phyloP scores from a whole-genome alignment of 495 filamentous ascomycete species.

The Penicillium paradoxum region DNA sequence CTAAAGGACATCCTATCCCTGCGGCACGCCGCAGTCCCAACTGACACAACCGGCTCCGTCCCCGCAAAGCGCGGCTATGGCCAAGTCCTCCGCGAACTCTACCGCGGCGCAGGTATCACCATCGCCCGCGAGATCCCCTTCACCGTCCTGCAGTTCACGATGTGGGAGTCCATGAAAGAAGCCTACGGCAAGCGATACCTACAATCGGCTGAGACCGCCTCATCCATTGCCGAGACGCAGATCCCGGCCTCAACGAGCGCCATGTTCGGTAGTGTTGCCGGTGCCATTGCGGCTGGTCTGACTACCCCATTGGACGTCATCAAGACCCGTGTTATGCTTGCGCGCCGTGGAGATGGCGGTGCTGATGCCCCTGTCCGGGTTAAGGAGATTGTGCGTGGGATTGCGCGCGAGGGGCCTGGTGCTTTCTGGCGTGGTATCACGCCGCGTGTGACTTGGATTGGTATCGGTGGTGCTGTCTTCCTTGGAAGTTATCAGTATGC shows the following conservation, averaged over 20 bases:
- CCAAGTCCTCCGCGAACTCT: conserved; percentile 75
- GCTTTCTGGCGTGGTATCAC: conserved; percentile 88
- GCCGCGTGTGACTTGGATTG: conserved; percentile 90
- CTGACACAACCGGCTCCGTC: background rate
- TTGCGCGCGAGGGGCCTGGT: conserved; percentile 65
- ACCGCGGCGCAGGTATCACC: conserved; percentile 85
- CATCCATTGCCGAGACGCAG: conserved; percentile 17
- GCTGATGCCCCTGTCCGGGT: conserved; percentile 48
- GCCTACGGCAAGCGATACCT: conserved; percentile 38
- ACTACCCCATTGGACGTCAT: conserved; percentile 95
- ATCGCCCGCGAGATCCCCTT: conserved; percentile 96
- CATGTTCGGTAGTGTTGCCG: conserved; percentile 77
- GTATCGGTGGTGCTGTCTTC: conserved; percentile 88
- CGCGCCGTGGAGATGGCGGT: conserved; percentile 39
- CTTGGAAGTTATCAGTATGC: conserved; percentile 94
- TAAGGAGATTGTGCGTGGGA: conserved; percentile 53
- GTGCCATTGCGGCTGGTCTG: conserved; percentile 78
- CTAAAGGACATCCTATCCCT: conserved; percentile 64
- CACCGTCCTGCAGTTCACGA: conserved; percentile 91
- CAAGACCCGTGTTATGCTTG: conserved; percentile 95
- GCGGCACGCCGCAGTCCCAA: conserved; percentile 26
- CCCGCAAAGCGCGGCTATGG: conserved; percentile 41
- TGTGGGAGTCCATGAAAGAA: conserved; percentile 91
- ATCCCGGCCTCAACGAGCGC: conserved; percentile 76
- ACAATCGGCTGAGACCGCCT: conserved; percentile 7